phyloP scores from a whole-genome alignment of 2,329 filamentous ascomycete species.

The Ceratocystiopsis brevicomis region DNA sequence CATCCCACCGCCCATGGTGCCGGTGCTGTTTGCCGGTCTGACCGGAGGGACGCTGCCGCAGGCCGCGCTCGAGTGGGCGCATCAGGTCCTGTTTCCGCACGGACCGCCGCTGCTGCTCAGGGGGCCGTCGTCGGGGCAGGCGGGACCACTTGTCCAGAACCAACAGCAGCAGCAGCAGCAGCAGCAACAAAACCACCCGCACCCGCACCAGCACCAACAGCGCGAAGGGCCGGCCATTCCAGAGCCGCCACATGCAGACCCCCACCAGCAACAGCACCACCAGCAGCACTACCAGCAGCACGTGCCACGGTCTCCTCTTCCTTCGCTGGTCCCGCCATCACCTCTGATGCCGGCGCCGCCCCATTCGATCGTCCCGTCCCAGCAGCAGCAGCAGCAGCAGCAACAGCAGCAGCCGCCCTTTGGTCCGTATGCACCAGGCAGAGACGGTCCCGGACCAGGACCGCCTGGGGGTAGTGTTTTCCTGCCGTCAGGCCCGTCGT shows the following conservation, averaged over 20 bases:
- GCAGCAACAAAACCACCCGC: slow-evolving; percentile 29
- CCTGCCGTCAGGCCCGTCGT: slow-evolving; percentile 10
- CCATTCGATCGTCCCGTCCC: slow-evolving; percentile 13
- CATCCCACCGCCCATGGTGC: slow-evolving; percentile 55
- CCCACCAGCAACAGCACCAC: slow-evolving; percentile 13
- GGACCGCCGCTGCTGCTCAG: slow-evolving; percentile 13
- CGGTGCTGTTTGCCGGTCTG: slow-evolving; percentile 57
- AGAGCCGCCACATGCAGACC: slow-evolving; percentile 32
- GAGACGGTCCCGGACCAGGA: slow-evolving; percentile 7
- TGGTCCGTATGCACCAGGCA: slow-evolving; percentile 22
- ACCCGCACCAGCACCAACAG: slow-evolving; percentile 10
- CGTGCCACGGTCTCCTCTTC: not conserved
- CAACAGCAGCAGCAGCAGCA: slow-evolving; percentile 32
- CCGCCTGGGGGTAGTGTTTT: slow-evolving; percentile 18
- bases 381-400: slow-evolving; percentile 26
- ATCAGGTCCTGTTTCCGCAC: slow-evolving; percentile 38
- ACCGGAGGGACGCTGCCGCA: slow-evolving; percentile 42
- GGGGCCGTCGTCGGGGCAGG: slow-evolving; percentile 11
- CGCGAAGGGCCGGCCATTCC: slow-evolving; percentile 13
- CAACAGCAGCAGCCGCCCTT: slow-evolving; percentile 27
- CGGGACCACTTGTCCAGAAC: slow-evolving; percentile 18
- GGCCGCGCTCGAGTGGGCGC: slow-evolving; percentile 45
- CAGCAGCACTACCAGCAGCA: slow-evolving; percentile 2
- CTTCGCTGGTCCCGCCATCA: not conserved
- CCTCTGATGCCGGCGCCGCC: not conserved